Evolutionary conservation across 2,329 filamentous ascomycete species (phyloP), one percentile per base, ranked within the genome.

Genomic region (Triangularia verruculosa): DNA sequence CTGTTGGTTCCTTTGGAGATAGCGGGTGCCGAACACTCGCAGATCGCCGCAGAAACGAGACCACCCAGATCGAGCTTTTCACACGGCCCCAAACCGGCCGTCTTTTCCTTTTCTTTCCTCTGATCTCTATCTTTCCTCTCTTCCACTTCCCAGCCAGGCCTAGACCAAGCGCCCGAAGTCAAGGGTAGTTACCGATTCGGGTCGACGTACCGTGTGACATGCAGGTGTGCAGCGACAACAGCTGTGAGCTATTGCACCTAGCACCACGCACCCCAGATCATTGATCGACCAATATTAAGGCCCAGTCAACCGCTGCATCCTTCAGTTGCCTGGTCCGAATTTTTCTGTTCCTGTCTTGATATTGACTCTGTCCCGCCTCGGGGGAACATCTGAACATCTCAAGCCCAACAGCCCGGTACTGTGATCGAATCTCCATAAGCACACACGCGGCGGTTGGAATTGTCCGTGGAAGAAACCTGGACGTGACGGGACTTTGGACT

Each of bases 201-300:
- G 51, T 54, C 22, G 22, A 28, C 60, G 60, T 61, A 51, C 67
- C 59, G 70, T 70, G 71, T 71, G 71, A 75, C 76, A 74, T 69
- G 65, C 67, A 69, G 62, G 52, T 63, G 61, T 76, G 73, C 74
- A 76, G 39, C n/a, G 39, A 47, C 39, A 47, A 7, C 39, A 47
- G 71, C 72, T 75, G 73, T 74, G 74, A 76, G 74, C 76, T 74
- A 74, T 72, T 73, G 72, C 72, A 71, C 67, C 56, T 25, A 58
- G 56, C 30, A 47, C 34, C 56, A 57, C 51, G 51, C 76, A 75
- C 28, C 58, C 22, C 65, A 61, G 64, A 39, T 59, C 61, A 51
- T 60, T 56, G 70, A 64, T 73, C 78, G 79, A 77, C 82, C 83
- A 85, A 85, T 85, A 83, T 84, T 77, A 78, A 77, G 75, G 74